Base-by-base conservation (phyloP, 768 basidiomycete species). In the Mycena vitilis region DNA sequence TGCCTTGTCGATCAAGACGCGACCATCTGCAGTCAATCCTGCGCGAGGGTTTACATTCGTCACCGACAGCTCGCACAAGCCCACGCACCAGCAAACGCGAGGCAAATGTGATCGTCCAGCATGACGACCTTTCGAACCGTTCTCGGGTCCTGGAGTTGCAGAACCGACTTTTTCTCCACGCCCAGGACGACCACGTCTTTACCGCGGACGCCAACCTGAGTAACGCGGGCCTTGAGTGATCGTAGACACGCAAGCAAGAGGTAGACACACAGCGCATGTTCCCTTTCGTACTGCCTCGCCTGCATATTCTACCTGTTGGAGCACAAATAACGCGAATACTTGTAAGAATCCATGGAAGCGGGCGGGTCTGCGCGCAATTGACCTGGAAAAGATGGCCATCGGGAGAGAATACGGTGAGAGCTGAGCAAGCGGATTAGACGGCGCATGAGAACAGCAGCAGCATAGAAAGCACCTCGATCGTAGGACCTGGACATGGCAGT, bases 331-430 rank as follows among this genome's bases (percentile, higher is more conserved):
- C 71, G 71, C 71, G 71, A 71, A 63, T 59, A 40, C 18, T 15
- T 30, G 44, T 72, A 44, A 70, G 57, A 49, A 49, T 68, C 23
- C 61, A 63, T 62, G 69, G 55, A n/a, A 63, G 53, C 51, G 44
- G 34, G 48, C 60, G 23, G 48, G 38, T 16, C 30, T 71, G 42
- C 63, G 52, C 34, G 58, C 30, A 48, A 57, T 64, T 58, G 34
- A 95, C 96, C 88, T 98, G 96, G 87, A 98, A 98, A 74, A 99
- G 85, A 84, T 99, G 98, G 20, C 98, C 98, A 84, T 99, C 98
- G 66, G 97, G 97, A 49, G 96, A 98, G 86, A 98, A 97, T 77
- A 97, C 95, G 71, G 97, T 99, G 71, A 99, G 90, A 54, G 96
- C 96, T 98, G 63, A n/a, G 68, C 71, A 45, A 34, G 44, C 5